Base-by-base conservation (phyloP, 2,329 filamentous ascomycete genomes). In the Arthrobotrys iridis region DNA sequence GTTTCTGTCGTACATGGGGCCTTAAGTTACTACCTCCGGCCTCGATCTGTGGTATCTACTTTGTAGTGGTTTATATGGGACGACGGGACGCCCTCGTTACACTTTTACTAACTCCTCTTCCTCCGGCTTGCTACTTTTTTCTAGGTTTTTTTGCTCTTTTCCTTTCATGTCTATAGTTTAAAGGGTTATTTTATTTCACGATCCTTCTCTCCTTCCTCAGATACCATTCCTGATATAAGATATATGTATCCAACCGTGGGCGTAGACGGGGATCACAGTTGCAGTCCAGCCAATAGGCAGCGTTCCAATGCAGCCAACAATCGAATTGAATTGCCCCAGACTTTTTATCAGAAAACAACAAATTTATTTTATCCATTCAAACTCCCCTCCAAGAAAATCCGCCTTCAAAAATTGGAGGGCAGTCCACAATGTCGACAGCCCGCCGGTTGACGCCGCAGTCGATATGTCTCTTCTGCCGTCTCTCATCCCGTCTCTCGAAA, bases 391-490 rank as follows among this genome's bases (percentile, higher is more conserved):
- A 37, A 37, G 33, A 13, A 13, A 37, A 37, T 6, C 33, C 6
- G 33, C 6, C 6, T 37, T 37, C 33, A 20, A 35, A 57, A 55
- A 45, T 66, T 66, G 62, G 15, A n/a, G 18, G 10, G 2, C 46
- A 22, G n/a, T 20, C 7, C 7, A 20, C 26, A 24, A 74, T 74
- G 70, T 67, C 62, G 70, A 74, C 70, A 0, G 70, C 70, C 33
- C 52, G 70, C 24, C 62, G 70, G 11, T 41, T 74, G 13, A 67
- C 62, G 3, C 70, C 62, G 11, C 62, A 62, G 28, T 66, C 59
- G 43, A 55, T 74, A 60, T 74, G 70, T 43, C 33, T 74, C n/a
- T 74, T 74, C 57, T 74, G 70, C 13, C 70, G 62, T 20, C 70
- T 67, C 18, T 66, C 60, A 28, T 62, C 60, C 1, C 52, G 52